Evolutionary conservation across 73 alveolate species (phyloP).

Genomic region (Halteria grandinella): DNA sequence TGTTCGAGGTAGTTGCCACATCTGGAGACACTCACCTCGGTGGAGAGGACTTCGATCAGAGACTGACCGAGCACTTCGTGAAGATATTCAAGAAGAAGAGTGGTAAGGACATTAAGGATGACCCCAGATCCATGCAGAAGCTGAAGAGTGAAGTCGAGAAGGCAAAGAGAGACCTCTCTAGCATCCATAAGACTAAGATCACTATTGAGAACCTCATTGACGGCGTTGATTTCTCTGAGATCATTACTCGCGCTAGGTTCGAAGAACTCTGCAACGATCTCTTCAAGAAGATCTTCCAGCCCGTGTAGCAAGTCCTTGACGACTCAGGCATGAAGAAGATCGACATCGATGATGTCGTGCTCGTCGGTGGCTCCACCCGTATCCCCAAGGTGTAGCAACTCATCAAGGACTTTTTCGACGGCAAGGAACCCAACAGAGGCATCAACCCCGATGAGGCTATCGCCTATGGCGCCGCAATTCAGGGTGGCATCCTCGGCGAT

Average conservation of each 20-base stretch:
- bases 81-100: conserved; percentile 92
- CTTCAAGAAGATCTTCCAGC: conserved; percentile 95
- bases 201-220: conserved; percentile 96
- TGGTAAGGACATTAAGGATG: conserved; percentile 83
- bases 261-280: conserved; percentile 94
- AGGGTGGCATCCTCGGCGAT: conserved; percentile 98
- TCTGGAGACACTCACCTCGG: conserved; percentile 99
- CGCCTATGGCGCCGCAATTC: conserved; percentile 99
- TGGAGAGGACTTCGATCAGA: conserved; percentile 98
- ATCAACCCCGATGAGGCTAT: conserved; percentile 99
- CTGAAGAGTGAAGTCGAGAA: conserved; percentile 97
- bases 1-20: conserved; percentile 97
- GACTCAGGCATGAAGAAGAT: conserved; percentile 92
- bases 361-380: conserved; percentile 99
- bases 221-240: conserved; percentile 96
- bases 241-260: conserved; percentile 96
- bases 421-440: conserved; percentile 98
- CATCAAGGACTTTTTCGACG: conserved; percentile 96
- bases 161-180: conserved; percentile 98
- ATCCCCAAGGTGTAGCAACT: conserved; percentile 98
- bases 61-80: conserved; percentile 92
- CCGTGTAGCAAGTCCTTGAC: conserved; percentile 93
- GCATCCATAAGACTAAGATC: conserved; percentile 88
- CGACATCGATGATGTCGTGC: conserved; percentile 91
- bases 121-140: conserved; percentile 94